Conservation (phyloP, 495 filamentous ascomycete species). For the Podospora fimiseda region DNA sequence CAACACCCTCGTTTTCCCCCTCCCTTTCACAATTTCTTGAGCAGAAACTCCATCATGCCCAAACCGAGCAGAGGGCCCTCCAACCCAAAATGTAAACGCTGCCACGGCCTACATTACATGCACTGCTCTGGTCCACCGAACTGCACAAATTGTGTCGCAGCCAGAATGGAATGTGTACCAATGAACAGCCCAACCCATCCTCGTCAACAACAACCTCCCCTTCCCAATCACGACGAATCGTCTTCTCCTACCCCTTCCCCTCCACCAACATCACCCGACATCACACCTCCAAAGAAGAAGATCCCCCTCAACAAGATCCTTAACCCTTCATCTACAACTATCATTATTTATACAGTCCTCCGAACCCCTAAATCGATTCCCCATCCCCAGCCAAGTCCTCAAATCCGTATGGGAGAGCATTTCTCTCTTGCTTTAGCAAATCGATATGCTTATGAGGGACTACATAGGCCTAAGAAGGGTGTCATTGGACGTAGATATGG, state of each 20-base stretch:
- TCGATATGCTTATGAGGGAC: neutral
- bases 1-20: neutral
- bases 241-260: neutral
- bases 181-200: neutral
- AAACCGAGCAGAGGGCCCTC: too few species aligned
- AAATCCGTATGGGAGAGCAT: neutral
- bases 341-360: neutral
- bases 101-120: neutral
- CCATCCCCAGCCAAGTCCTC: neutral
- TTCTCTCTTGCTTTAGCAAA: neutral
- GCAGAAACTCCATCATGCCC: too few species aligned
- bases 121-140: neutral
- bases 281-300: too few species aligned
- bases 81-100: neutral
- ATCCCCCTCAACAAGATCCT: neutral
- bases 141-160: neutral
- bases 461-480: neutral
- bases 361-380: neutral
- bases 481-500: neutral
- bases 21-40: neutral
- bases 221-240: neutral
- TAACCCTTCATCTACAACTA: too few species aligned
- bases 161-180: neutral
- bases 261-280: too few species aligned
- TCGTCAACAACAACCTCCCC: neutral